Percentiles rank a stretch among this genome's conserved stretches.
Conservation (phyloP, 2,329 filamentous ascomycete species). For the Fusarium nodosum region DNA sequence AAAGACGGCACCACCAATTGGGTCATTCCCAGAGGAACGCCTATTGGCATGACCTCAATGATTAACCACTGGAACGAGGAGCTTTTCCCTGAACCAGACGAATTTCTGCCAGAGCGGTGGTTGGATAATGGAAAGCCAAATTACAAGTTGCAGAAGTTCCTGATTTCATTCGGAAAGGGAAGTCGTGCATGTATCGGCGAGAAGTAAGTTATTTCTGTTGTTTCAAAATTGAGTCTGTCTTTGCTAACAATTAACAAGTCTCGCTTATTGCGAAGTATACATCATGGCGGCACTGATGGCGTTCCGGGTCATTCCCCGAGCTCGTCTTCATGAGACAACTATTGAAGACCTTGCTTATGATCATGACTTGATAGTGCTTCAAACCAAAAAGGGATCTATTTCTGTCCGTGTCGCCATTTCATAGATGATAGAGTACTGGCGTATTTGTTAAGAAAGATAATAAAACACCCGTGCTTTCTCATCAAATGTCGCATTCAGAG, state of each 20-base stretch:
- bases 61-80: slow-evolving; percentile 52
- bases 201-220: slow-evolving; percentile 14
- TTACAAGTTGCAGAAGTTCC: slow-evolving; percentile 43
- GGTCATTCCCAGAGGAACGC: slow-evolving; percentile 51
- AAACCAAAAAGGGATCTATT: slow-evolving; percentile 41
- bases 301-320: slow-evolving; percentile 27
- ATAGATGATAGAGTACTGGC: neutral
- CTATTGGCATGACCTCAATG: slow-evolving; percentile 53
- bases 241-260: slow-evolving; percentile 15
- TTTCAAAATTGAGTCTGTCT: fast-evolving
- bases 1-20: slow-evolving; percentile 38
- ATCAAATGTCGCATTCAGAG: neutral
- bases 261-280: slow-evolving; percentile 41
- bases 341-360: slow-evolving; percentile 41
- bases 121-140: slow-evolving; percentile 45
- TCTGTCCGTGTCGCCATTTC: slow-evolving; percentile 27
- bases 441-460: neutral
- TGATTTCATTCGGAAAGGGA: slow-evolving; percentile 42
- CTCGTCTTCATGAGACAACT: slow-evolving; percentile 33
- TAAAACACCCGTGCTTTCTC: neutral
- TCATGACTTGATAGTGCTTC: slow-evolving; percentile 42
- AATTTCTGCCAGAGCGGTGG: slow-evolving; percentile 54
- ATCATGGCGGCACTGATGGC: slow-evolving; percentile 35
- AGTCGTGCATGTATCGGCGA: slow-evolving; percentile 45
- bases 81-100: slow-evolving; percentile 52